These are phyloP conservation scores for Tricholoma sp. DNA, from an alignment of 768 basidiomycete genomes.

Conservation along the genomic window DNA sequence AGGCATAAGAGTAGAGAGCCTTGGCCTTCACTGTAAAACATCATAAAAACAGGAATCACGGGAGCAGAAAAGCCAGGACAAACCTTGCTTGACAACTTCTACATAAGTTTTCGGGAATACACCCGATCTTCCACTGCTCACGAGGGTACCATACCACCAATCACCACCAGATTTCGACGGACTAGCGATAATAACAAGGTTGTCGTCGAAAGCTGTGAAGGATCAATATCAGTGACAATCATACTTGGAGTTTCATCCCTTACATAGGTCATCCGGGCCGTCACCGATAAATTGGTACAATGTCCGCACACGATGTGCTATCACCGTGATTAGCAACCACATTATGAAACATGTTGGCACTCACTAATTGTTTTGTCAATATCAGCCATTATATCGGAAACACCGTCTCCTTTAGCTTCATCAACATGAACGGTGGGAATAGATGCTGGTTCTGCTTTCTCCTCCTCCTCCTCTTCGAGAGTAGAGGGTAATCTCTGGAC, in stretches of 20 bases:
- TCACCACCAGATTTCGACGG: constrained; percentile 83
- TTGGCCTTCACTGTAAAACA: constrained; percentile 54
- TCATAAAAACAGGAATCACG: constrained; percentile 3
- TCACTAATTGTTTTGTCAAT: constrained; percentile 62
- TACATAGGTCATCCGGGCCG: constrained; percentile 83
- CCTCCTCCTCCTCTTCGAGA: constrained; percentile 51
- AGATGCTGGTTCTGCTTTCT: constrained; percentile 14
- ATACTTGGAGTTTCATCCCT: constrained; percentile 20
- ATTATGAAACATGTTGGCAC: constrained; percentile 13
- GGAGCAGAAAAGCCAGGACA: constrained; percentile 20
- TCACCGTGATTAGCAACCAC: neutral
- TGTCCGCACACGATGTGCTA: constrained; percentile 74
- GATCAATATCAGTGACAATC: neutral
- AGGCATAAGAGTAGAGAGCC: constrained; percentile 76
- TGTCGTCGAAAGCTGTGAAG: constrained; percentile 67
- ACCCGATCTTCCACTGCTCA: constrained; percentile 65
- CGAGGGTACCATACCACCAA: constrained; percentile 87
- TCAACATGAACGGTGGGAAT: constrained; percentile 59
- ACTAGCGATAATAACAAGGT: constrained; percentile 72
- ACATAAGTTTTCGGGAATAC: constrained; percentile 92
- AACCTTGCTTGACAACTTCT: constrained; percentile 64
- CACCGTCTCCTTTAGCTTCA: constrained; percentile 32
- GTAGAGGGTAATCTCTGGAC: constrained; percentile 46
- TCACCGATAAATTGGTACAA: constrained; percentile 85
- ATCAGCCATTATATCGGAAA: constrained; percentile 59